Conservation (phyloP, 208 protist genomes). For the Trypanosoma scelopori region DNA sequence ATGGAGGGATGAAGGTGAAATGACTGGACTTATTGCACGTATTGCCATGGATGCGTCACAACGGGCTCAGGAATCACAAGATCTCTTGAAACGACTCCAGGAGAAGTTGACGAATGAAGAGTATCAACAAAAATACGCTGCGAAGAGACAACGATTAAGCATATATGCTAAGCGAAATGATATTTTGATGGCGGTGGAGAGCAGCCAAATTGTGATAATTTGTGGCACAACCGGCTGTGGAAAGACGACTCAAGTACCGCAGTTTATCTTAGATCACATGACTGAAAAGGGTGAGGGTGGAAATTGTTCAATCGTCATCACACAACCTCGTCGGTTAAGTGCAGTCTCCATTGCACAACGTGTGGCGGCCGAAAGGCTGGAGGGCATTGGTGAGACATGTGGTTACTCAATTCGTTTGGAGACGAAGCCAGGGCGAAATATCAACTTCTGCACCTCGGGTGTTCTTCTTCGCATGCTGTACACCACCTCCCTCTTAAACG, state of each 20-base stretch:
- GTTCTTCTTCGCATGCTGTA: slow-evolving; percentile 97
- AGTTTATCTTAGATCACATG: slow-evolving; percentile 92
- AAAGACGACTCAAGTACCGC: slow-evolving; percentile 97
- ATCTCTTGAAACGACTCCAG: slow-evolving; percentile 36
- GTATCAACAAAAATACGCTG: slow-evolving; percentile 72
- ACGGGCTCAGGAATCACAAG: slow-evolving; percentile 43
- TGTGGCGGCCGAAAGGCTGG: slow-evolving; percentile 97
- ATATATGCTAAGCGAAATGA: slow-evolving; percentile 63
- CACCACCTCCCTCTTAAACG: slow-evolving; percentile 70
- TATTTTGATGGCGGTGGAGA: slow-evolving; percentile 72
- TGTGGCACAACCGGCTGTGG: slow-evolving; percentile 96
- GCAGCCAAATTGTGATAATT: slow-evolving; percentile 89
- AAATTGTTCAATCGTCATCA: slow-evolving; percentile 87
- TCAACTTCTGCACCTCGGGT: slow-evolving; percentile 99
- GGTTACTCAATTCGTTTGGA: slow-evolving; percentile 99
- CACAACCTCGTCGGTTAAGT: slow-evolving; percentile 98
- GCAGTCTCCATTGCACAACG: slow-evolving; percentile 98
- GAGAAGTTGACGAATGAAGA: slow-evolving; percentile 49
- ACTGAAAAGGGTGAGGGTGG: slow-evolving; percentile 63
- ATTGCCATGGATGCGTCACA: slow-evolving; percentile 28
- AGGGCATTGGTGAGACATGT: slow-evolving; percentile 94
- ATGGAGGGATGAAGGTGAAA: slow-evolving; percentile 13
- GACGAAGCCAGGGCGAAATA: slow-evolving; percentile 84
- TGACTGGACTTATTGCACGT: slow-evolving; percentile 19
- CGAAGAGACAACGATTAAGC: slow-evolving; percentile 57